phyloP scores from a whole-genome alignment of 1,139 yeast genomes.

The Hyphopichia burtonii region DNA sequence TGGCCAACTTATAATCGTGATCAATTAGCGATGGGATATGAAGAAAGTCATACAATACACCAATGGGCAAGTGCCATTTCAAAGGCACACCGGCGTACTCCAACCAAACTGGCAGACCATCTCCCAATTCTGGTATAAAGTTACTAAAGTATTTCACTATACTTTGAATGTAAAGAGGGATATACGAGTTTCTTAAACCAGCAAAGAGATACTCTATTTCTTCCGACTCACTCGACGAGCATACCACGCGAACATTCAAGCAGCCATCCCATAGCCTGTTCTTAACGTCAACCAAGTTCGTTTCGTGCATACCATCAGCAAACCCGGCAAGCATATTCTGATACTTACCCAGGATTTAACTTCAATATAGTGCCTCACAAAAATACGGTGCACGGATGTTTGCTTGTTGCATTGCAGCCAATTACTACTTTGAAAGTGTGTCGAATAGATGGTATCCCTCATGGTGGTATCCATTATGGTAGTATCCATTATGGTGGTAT shows the following conservation, averaged over 20 bases:
- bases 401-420: too few species aligned
- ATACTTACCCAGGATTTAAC: too few species aligned
- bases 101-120: constrained; percentile 54
- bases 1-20: constrained; percentile 1
- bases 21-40: constrained; percentile 16
- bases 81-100: constrained; percentile 64
- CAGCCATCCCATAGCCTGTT: constrained; percentile 55
- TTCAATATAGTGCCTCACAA: too few species aligned
- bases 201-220: constrained; percentile 21
- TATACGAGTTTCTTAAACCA: constrained; percentile 51
- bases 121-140: constrained; percentile 29
- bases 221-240: constrained; percentile 4
- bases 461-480: too few species aligned
- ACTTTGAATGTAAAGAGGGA: constrained; percentile 47
- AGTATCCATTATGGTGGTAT: too few species aligned
- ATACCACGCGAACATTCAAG: constrained; percentile 40
- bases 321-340: too few species aligned
- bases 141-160: constrained; percentile 46
- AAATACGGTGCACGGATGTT: too few species aligned
- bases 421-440: too few species aligned
- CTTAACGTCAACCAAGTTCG: constrained; percentile 22
- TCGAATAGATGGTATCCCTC: too few species aligned
- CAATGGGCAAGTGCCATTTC: constrained; percentile 79
- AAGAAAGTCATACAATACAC: constrained; percentile 61
- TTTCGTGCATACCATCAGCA: background rate